These are phyloP conservation scores for Scytalidium lignicola DNA, from an alignment of 2,329 filamentous ascomycete species.

Conservation along the genomic window DNA sequence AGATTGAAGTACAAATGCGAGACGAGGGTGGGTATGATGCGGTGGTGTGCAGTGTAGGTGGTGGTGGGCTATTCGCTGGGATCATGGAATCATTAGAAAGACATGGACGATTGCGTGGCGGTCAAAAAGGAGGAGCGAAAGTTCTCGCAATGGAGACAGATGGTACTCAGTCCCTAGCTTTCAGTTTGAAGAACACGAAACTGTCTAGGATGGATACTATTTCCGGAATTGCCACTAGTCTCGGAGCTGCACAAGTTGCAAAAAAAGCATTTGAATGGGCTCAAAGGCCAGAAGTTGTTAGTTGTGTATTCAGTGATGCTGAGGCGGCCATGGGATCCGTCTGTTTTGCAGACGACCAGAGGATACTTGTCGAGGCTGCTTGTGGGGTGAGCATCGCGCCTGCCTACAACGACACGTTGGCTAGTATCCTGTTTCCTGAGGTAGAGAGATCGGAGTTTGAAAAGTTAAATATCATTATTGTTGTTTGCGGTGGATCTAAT, in stretches of 20 bases:
- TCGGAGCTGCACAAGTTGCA: slow-evolving; percentile 71
- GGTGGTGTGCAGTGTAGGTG: slow-evolving; percentile 74
- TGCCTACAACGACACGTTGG: slow-evolving; percentile 59
- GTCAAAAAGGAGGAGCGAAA: slow-evolving; percentile 27
- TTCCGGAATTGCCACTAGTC: slow-evolving; percentile 67
- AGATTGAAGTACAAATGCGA: slow-evolving; percentile 22
- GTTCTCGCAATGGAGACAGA: slow-evolving; percentile 72
- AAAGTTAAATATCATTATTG: slow-evolving; percentile 70
- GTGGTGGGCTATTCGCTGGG: slow-evolving; percentile 74
- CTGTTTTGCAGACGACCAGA: slow-evolving; percentile 74
- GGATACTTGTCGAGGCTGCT: slow-evolving; percentile 74
- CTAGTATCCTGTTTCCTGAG: slow-evolving; percentile 50
- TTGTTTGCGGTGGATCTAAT: slow-evolving; percentile 77
- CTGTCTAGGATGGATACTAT: slow-evolving; percentile 65
- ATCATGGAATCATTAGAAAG: slow-evolving; percentile 56
- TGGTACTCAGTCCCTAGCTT: slow-evolving; percentile 65
- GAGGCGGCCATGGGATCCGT: slow-evolving; percentile 76
- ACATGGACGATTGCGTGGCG: slow-evolving; percentile 8
- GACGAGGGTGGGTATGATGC: slow-evolving; percentile 49
- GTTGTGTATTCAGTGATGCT: slow-evolving; percentile 63
- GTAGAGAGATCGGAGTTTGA: slow-evolving; percentile 53
- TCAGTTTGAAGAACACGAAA: slow-evolving; percentile 50
- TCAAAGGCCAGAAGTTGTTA: slow-evolving; percentile 45
- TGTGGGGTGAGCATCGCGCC: slow-evolving; percentile 77
- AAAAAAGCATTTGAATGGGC: slow-evolving; percentile 63